These are phyloP conservation scores for Anethum foeniculum DNA, from an alignment of 140 eudicot species.

Conservation along the genomic window DNA sequence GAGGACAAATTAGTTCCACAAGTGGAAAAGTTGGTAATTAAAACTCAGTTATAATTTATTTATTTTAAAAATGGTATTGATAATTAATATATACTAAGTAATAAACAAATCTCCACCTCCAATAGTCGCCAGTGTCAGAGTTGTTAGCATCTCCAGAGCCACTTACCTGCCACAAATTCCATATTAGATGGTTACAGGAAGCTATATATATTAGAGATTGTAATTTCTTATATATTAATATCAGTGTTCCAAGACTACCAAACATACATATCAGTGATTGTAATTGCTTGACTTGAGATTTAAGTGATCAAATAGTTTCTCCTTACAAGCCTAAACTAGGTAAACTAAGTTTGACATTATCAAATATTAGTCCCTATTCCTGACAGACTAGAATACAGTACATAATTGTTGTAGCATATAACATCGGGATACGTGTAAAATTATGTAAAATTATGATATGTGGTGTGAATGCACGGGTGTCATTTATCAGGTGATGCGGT, in stretches of 20 bases:
- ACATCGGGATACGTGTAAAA: too few species aligned
- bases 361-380: too few species aligned
- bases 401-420: too few species aligned
- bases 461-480: too few species aligned
- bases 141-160: constrained; percentile 46
- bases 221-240: not conserved
- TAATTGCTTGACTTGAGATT: not conserved
- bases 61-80: not conserved
- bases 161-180: constrained; percentile 38
- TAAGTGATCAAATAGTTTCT: not conserved
- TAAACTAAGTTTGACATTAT: not conserved
- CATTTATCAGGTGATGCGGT: too few species aligned
- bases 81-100: not conserved
- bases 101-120: constrained; percentile 40
- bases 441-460: too few species aligned
- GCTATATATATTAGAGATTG: not conserved
- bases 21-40: not conserved
- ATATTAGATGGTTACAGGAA: not conserved
- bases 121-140: constrained; percentile 57
- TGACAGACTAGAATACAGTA: too few species aligned
- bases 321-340: not conserved
- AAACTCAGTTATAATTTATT: not conserved
- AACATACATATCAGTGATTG: not conserved
- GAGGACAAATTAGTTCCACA: not conserved
- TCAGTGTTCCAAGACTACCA: not conserved